Evolutionary conservation across 768 basidiomycete species (phyloP).

Genomic region (Sistotremastrum niveocremeum): DNA sequence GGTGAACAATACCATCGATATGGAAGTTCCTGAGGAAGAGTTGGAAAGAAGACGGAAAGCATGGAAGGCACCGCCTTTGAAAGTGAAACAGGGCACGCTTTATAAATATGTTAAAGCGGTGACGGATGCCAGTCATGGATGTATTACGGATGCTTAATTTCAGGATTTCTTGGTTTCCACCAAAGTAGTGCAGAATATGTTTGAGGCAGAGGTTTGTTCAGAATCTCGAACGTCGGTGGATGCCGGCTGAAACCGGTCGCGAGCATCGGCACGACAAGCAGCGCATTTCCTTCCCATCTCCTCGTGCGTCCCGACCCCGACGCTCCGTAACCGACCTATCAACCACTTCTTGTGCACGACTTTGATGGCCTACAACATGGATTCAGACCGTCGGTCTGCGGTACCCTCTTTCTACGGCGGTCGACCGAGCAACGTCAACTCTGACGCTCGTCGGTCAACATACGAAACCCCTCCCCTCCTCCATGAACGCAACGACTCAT

Average conservation of each 20-base stretch:
- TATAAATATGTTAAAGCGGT: constrained; percentile 86
- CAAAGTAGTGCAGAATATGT: no score
- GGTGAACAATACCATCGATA: constrained; percentile 68
- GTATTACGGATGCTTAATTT: constrained; percentile 70
- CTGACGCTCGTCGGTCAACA: constrained; percentile 26
- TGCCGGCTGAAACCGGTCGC: no score
- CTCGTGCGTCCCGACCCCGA: no score
- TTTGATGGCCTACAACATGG: constrained; percentile 12
- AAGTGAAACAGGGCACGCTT: constrained; percentile 67
- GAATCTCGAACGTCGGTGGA: no score
- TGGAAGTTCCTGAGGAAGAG: constrained; percentile 68
- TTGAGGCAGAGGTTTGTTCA: no score
- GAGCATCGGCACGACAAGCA: no score
- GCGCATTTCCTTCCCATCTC: no score
- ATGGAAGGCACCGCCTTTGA: constrained; percentile 81
- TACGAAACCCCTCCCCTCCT: constrained; percentile 3
- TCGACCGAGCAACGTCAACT: constrained; percentile 42
- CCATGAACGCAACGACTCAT: constrained; percentile 46
- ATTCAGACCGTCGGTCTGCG: constrained; percentile 63
- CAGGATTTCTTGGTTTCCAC: no score
- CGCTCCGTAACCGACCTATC: no score
- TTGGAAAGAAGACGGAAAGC: constrained; percentile 51
- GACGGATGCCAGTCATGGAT: constrained; percentile 83
- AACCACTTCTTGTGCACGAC: background rate
- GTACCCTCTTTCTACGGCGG: constrained; percentile 72